These are phyloP conservation scores for Plectranthus barbatus DNA, from an alignment of 257 asterid species.

Conservation along the genomic window DNA sequence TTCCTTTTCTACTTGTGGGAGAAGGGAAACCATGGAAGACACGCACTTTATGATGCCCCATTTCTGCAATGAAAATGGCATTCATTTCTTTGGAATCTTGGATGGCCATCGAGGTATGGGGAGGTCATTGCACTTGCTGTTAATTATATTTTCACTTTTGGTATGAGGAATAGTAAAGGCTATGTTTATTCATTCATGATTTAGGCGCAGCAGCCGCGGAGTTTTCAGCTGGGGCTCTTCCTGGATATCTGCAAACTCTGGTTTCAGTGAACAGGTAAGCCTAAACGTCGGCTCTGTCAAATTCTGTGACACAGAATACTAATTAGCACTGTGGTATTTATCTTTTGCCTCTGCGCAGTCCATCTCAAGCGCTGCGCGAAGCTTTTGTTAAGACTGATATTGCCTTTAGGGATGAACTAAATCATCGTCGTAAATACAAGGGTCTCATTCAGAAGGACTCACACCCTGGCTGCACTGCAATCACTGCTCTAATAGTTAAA, in stretches of 20 bases:
- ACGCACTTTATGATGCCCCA: conserved; percentile 63
- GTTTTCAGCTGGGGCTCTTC: conserved; percentile 89
- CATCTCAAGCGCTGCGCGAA: conserved; percentile 61
- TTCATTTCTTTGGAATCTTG: conserved; percentile 76
- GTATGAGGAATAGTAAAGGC: neutral
- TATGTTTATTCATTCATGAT: conserved; percentile 4
- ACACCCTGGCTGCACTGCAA: conserved; percentile 97
- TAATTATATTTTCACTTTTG: neutral
- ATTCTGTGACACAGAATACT: conserved; percentile 7
- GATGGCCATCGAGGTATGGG: conserved; percentile 97
- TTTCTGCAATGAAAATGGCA: conserved; percentile 36
- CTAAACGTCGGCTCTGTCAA: neutral
- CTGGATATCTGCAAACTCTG: conserved; percentile 50
- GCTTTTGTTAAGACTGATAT: conserved; percentile 74
- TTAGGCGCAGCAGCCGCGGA: conserved; percentile 95
- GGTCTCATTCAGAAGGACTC: conserved; percentile 55
- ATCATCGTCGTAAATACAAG: conserved; percentile 40
- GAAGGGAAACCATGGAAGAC: conserved; percentile 96
- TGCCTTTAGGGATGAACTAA: conserved; percentile 67
- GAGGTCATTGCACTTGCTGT: neutral
- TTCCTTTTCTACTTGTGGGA: conserved; percentile 85
- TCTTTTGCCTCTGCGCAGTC: conserved; percentile 37
- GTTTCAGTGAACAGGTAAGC: conserved; percentile 44
- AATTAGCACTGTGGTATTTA: neutral
- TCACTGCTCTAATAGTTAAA: conserved; percentile 59